These are phyloP conservation scores for Tricholomella constricta DNA, from an alignment of 768 basidiomycete genomes.

Conservation along the genomic window DNA sequence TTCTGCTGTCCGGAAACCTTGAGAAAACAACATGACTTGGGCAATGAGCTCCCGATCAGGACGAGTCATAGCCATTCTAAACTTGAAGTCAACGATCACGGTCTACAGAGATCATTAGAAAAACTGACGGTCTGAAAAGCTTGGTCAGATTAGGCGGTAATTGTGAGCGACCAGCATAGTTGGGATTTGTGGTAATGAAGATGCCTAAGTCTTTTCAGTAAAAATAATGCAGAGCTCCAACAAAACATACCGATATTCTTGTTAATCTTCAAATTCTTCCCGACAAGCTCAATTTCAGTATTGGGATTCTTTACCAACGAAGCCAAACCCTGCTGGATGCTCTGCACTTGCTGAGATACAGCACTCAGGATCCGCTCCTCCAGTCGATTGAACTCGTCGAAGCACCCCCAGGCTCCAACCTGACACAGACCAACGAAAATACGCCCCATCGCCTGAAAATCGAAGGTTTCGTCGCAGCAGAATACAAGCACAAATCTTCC, in stretches of 20 bases:
- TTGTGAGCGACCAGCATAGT: constrained; percentile 95
- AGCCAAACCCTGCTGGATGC: constrained; percentile 94
- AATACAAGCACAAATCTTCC: constrained; percentile 99
- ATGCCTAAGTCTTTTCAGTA: constrained; percentile 58
- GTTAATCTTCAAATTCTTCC: constrained; percentile 91
- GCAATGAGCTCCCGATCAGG: constrained; percentile 98
- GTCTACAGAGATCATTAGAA: neutral
- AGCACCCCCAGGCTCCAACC: constrained; percentile 99
- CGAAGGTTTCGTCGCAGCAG: constrained; percentile 99
- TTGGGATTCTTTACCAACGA: constrained; percentile 80
- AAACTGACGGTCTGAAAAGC: constrained; percentile 86
- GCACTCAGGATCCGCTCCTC: constrained; percentile 98
- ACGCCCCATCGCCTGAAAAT: constrained; percentile 99
- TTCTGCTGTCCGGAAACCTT: constrained; percentile 98
- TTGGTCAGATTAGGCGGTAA: constrained; percentile 88
- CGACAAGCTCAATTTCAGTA: constrained; percentile 92
- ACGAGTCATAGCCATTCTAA: constrained; percentile 97
- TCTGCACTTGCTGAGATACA: constrained; percentile 98
- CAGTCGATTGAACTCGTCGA: constrained; percentile 97
- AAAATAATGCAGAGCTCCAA: neutral
- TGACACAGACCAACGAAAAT: constrained; percentile 99
- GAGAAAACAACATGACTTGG: constrained; percentile 99
- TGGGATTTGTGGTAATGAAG: constrained; percentile 99
- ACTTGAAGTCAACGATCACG: constrained; percentile 15
- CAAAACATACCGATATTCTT: constrained; percentile 76